These are phyloP conservation scores for Sporothrix pseudoabietina DNA, from an alignment of 2,329 filamentous ascomycete species.

Conservation along the genomic window DNA sequence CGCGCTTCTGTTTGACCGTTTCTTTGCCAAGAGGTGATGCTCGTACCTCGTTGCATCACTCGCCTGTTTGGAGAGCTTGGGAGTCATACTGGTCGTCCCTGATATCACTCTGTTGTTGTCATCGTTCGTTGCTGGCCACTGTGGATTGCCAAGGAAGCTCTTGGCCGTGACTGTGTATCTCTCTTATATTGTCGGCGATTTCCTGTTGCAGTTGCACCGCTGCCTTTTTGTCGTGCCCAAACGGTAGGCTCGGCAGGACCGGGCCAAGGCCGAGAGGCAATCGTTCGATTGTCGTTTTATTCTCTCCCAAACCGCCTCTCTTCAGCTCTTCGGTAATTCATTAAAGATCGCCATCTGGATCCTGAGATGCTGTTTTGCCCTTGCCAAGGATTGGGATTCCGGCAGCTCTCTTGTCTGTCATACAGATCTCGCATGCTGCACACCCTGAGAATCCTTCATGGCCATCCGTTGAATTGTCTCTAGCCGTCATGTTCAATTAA, in stretches of 20 bases:
- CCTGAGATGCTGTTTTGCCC: neutral
- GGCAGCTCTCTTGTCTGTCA: neutral
- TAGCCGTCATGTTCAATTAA: neutral
- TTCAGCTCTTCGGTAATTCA: neutral
- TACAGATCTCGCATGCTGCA: constrained; percentile 9
- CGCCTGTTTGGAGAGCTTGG: neutral
- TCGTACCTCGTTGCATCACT: neutral
- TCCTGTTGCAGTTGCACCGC: constrained; percentile 6
- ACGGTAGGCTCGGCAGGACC: neutral
- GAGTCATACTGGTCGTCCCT: neutral
- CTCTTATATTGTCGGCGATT: neutral
- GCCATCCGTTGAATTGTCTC: neutral
- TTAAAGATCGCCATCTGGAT: neutral
- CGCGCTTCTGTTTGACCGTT: neutral
- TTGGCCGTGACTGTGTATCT: neutral
- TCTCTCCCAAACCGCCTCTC: neutral
- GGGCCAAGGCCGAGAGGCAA: neutral
- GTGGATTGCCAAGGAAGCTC: neutral
- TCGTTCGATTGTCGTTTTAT: neutral
- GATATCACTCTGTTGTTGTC: neutral
- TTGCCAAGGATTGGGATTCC: neutral
- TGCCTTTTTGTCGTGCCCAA: neutral
- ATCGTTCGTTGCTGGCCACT: neutral
- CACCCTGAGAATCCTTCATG: neutral
- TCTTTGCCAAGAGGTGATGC: neutral